phyloP scores from a whole-genome alignment of 768 basidiomycete genomes.

The Auricularia heimuer region DNA sequence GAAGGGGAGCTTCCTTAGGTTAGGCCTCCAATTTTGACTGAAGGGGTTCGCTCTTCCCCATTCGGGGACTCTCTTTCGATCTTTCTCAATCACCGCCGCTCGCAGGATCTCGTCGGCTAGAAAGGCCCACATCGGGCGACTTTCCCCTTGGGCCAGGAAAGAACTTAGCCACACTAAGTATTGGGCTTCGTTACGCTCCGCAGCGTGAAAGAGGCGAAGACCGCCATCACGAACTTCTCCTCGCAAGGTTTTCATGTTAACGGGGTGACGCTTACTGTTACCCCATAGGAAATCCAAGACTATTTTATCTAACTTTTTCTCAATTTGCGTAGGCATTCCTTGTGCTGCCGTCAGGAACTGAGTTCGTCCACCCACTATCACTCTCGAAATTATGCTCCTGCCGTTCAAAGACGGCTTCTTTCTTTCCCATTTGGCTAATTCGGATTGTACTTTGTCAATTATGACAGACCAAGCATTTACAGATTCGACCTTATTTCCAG shows the following conservation, averaged over 20 bases:
- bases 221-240: background rate
- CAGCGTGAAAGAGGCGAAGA: background rate
- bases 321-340: background rate
- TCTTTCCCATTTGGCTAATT: background rate
- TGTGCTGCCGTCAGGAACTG: background rate
- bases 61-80: background rate
- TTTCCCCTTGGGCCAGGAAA: background rate
- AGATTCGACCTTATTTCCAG: background rate
- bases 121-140: background rate
- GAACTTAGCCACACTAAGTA: background rate
- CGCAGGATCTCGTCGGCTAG: background rate
- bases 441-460: constrained; percentile 3
- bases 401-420: background rate
- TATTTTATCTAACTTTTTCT: background rate
- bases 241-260: background rate
- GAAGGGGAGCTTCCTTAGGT: background rate
- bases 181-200: background rate
- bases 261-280: background rate
- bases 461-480: constrained; percentile 2
- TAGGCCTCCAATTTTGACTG: background rate
- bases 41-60: background rate
- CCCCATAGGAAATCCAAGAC: background rate
- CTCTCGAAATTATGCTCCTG: background rate
- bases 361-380: background rate
- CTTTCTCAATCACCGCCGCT: background rate